A percentile compares a stretch with the other conserved stretches of the same genome.
phyloP scores from a whole-genome alignment of 768 basidiomycete species.

The Termitomyces sp. region DNA sequence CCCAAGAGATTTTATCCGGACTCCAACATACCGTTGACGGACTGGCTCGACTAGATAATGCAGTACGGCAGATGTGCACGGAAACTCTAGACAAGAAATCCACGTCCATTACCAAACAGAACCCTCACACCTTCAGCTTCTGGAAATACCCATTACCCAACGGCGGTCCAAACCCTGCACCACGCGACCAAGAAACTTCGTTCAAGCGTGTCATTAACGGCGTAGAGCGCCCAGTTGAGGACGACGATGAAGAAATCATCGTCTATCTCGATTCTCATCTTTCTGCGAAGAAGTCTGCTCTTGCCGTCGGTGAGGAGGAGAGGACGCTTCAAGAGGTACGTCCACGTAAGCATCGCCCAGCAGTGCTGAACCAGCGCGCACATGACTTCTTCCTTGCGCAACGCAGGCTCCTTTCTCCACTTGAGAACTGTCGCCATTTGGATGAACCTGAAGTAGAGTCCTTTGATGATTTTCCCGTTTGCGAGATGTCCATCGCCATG shows the following conservation, averaged over 20 bases:
- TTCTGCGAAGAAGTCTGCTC: not conserved
- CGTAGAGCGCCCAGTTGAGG: constrained; percentile 1
- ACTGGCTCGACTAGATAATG: not conserved
- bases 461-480: constrained; percentile 12
- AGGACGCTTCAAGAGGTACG: not conserved
- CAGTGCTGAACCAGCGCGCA: not conserved
- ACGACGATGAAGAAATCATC: constrained; percentile 4
- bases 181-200: not conserved
- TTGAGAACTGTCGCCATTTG: not conserved
- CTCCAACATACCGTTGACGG: too few species aligned
- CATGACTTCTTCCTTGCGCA: not conserved
- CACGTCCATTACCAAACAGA: not conserved
- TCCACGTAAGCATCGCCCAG: not conserved
- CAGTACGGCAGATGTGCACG: not conserved
- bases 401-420: not conserved
- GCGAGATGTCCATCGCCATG: constrained; percentile 16
- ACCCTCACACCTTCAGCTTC: not conserved
- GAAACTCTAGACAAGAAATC: not conserved
- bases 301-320: not conserved
- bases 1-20: not conserved
- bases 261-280: not conserved
- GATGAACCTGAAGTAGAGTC: not conserved
- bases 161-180: constrained; percentile 1
- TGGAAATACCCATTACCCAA: not conserved
- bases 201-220: not conserved